A percentile compares a stretch with the other conserved stretches of the same genome.
Evolutionary conservation across 2,329 filamentous ascomycete species (phyloP).

Genomic region (Penicillium sp.): DNA sequence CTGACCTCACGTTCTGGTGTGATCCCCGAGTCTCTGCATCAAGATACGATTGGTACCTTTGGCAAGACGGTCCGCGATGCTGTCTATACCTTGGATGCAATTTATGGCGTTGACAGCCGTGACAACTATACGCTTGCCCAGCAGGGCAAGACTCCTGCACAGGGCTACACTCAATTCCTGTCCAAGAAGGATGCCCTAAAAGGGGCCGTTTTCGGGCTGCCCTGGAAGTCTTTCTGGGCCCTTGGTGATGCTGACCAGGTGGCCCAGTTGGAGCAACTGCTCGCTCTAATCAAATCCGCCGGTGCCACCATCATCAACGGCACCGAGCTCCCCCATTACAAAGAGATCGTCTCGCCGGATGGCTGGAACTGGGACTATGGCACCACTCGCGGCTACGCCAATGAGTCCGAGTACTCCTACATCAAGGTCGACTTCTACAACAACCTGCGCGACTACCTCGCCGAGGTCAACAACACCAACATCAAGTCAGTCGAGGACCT

Average conservation of each 20-base stretch:
- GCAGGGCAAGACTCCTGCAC: slow-evolving; percentile 51
- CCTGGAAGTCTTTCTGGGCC: slow-evolving; percentile 70
- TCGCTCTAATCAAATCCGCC: slow-evolving; percentile 56
- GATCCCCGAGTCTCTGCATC: slow-evolving; percentile 64
- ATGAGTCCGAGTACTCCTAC: slow-evolving; percentile 71
- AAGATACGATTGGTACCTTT: slow-evolving; percentile 68
- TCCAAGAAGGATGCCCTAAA: slow-evolving; percentile 54
- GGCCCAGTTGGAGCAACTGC: slow-evolving; percentile 49
- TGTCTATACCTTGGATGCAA: slow-evolving; percentile 63
- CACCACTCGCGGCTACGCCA: slow-evolving; percentile 59
- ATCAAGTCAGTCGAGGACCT: slow-evolving; percentile 62
- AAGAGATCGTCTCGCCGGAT: slow-evolving; percentile 60
- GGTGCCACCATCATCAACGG: slow-evolving; percentile 68
- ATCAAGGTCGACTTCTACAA: slow-evolving; percentile 64
- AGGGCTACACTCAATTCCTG: slow-evolving; percentile 59
- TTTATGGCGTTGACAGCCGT: slow-evolving; percentile 60
- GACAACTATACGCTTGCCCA: slow-evolving; percentile 67
- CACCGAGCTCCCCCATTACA: slow-evolving; percentile 64
- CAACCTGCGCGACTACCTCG: slow-evolving; percentile 62
- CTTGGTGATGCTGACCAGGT: slow-evolving; percentile 58
- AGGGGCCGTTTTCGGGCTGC: slow-evolving; percentile 65
- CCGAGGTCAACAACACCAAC: slow-evolving; percentile 60
- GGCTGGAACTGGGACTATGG: slow-evolving; percentile 77
- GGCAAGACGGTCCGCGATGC: slow-evolving; percentile 68
- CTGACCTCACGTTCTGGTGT: slow-evolving; percentile 63